Percentiles rank a stretch among this genome's conserved stretches.
Evolutionary conservation across 148 eudicot genomes (phyloP).

Genomic region (Amaranthus palmeri): DNA sequence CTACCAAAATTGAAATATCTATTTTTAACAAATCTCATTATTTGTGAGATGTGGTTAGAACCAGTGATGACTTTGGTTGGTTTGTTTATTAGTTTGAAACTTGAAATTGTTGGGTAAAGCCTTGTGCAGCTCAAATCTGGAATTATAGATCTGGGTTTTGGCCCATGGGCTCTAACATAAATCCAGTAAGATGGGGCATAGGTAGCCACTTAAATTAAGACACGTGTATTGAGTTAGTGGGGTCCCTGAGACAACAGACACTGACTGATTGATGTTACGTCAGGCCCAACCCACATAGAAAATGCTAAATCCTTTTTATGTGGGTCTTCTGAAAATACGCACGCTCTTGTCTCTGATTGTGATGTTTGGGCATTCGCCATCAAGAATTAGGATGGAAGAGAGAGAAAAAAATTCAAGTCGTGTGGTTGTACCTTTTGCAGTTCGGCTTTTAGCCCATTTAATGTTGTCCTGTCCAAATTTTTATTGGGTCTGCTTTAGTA

Average conservation of each 20-base stretch:
- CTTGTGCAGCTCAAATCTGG: constrained; percentile 28
- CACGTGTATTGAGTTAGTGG: constrained; percentile 24
- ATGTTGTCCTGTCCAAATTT: not conserved
- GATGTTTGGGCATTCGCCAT: constrained; percentile 20
- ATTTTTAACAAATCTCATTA: constrained; percentile 14
- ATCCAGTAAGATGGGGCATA: constrained; percentile 8
- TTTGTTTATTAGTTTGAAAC: too few species aligned
- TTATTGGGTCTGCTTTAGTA: not conserved
- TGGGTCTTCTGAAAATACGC: constrained; percentile 24
- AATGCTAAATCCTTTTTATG: constrained; percentile 21
- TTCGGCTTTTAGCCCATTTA: constrained; percentile 13
- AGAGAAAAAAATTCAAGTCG: constrained; percentile 10
- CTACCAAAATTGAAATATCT: constrained; percentile 16
- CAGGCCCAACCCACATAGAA: constrained; percentile 28
- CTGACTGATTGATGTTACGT: constrained; percentile 29
- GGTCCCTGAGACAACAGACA: constrained; percentile 22
- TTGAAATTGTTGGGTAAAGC: not conserved
- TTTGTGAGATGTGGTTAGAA: not conserved
- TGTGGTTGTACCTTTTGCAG: constrained; percentile 12
- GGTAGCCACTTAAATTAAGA: constrained; percentile 15
- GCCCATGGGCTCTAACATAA: constrained; percentile 15
- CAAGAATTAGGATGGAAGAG: constrained; percentile 1
- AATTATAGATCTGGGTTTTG: constrained; percentile 20
- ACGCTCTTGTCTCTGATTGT: constrained; percentile 30
- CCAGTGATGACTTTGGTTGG: not conserved